Base-by-base conservation (phyloP, 345 rosid species). In the Lepidium aucheri region DNA sequence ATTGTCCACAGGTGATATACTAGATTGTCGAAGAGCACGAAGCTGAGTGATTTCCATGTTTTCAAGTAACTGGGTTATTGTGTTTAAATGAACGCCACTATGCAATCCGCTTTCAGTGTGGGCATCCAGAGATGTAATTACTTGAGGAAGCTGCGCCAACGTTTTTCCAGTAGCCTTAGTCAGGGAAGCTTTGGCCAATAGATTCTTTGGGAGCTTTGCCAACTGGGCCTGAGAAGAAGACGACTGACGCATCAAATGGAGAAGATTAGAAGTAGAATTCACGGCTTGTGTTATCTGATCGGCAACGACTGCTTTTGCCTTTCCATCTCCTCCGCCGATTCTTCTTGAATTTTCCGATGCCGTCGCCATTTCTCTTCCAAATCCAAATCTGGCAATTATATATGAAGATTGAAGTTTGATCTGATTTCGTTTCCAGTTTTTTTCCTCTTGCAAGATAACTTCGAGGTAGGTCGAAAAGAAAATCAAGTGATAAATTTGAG, bases 201-300 rank as follows among this genome's bases (percentile, higher is more conserved):
- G 94, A 73, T 81, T 86, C 77, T 85, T 93, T 11, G 98, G 95
- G 42, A 89, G 88, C 72, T 83, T 87, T 63, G 56, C 76, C 7
- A 93, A 76, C 40, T 81, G 85, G 4, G 78, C 80, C 97, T 87
- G 89, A 32, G 92, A 79, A 76, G 89, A 59, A 66, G 93, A 89
- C n/a, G 98, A 84, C 16, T 83, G 89, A 52, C 89, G 90, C 86
- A 86, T 89, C 55, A 92, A 82, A 33, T 87, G 85, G 39, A 92
- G 89, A 60, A 89, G 93, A 50, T 89, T 89, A 68, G 92, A 79
- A 49, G 93, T 89, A 62, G 96, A 89, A 73, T 77, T 89, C 1
- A 92, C 81, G 12, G 95, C 81, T 72, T 92, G 95, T 1, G 92
- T 67, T 20, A 87, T 87, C 67, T 92, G 92, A 51, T 89, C 98